Base-by-base conservation (phyloP, 768 basidiomycete species). In the Plicaturopsis crispa region DNA sequence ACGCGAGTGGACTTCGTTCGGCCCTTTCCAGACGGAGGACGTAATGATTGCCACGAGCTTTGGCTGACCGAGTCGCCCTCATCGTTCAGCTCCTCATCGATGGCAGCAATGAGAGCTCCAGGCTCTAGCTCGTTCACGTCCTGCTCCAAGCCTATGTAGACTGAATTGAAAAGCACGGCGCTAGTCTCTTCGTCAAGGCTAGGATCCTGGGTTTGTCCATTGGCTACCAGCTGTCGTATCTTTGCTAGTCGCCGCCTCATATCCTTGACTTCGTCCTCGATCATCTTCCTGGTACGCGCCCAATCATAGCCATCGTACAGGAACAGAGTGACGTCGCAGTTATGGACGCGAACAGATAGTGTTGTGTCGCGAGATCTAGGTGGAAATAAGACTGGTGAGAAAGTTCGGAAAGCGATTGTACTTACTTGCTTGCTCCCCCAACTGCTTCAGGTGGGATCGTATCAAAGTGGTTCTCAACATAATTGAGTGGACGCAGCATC, bases 251-350 rank as follows among this genome's bases (percentile, higher is more conserved):
- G 79, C 38, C 80, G 77, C 34, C 90, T 79, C 70, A 98, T 89
- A 31, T 84, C 82, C 52, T 84, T 88, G 33, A 90, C 75, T 56
- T 91, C 84, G 24, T 86, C 79, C 53, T 93, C 88, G 39, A 99
- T 91, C 2, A 75, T 75, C 59, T 73, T 81, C 22, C 94, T 80
- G 3, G 96, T 99, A 34, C 70, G 70, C 2, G 54, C 60, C 93
- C 96, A 99, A 54, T 99, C 96, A 50, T 92, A 99, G 2, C 96
- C 96, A 40, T 92, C 89, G 52, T 96, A 87, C 3, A 99, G 69
- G 36, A 80, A 72, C 17, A 97, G 50, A 1, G 72, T 72, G 34
- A 85, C 56, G 46, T 85, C 71, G 38, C 75, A 78, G 31, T 84
- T 61, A 31, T 72, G 66, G 4, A 88, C 49, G 18, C 77, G 69